Evolutionary conservation across 2,329 filamentous ascomycete species (phyloP), one percentile per base, ranked within the genome.

Genomic region (Aspergillus sp.): DNA sequence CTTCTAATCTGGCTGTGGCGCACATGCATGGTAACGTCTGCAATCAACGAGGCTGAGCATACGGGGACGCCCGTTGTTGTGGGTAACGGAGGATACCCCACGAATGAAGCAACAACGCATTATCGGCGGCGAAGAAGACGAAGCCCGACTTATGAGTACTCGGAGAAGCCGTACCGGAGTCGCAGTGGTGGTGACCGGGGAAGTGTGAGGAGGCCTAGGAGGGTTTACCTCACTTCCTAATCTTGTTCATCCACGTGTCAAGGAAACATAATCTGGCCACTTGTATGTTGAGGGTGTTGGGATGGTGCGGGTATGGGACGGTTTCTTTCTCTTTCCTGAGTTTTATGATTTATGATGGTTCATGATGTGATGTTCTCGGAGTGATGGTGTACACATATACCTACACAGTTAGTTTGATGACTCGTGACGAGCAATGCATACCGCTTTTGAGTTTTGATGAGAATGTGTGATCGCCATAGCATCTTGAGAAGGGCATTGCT

Each of bases 1-100:
- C 63, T 79, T 4, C 55, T 79, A 6, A 61, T 75, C 6, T 79
- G 76, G 76, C 66, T 79, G n/a, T 72, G 72, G 63, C 68, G 69
- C 19, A 30, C 72, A 7, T 75, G 72, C 46, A 59, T 61, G 19
- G 53, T 72, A 8, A 34, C 43, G 4, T 8, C 9, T 7, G 30
- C 45, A 3, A 22, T 60, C 23, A 19, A 54, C 23, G 68, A 64
- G 54, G 66, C 64, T 52, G 60, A 67, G 57, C 60, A 43, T 23
- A 54, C 47, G 7, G 55, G 55, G 68, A 69, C 4, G 0, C 68
- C 70, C 2, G 66, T 61, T 23, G 66, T 65, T 4, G 68, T 67
- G 5, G 65, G 60, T 1, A 52, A n/a, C 19, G 59, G 34, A 41
- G 34, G 41, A 63, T 70, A 3, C 61, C 74, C 2, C 69, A 74